Evolutionary conservation across 495 filamentous ascomycete species (phyloP).

Genomic region (Pseudevernia furfuracea): DNA sequence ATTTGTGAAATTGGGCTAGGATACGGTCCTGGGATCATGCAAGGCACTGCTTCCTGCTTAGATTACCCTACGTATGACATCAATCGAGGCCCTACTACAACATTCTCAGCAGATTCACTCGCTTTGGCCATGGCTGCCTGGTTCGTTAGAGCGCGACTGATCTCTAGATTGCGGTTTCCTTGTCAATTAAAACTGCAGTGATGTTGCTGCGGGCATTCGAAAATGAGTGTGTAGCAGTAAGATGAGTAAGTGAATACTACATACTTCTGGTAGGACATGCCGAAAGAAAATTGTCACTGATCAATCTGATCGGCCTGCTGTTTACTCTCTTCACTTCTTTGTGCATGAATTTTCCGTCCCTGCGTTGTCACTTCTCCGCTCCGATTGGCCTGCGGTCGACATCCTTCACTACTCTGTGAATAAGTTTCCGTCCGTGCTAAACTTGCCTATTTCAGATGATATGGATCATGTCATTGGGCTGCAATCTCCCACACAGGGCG

Average conservation of each 20-base stretch:
- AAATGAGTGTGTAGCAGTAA: not conserved
- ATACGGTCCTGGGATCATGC: not conserved
- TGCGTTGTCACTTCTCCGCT: not conserved
- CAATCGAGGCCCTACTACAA: not conserved
- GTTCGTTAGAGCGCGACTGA: not conserved
- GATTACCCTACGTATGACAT: not conserved
- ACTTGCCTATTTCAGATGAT: not conserved
- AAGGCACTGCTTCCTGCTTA: not conserved
- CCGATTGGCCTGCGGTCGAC: not conserved
- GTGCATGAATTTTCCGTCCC: too few relatives aligned
- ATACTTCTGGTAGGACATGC: not conserved
- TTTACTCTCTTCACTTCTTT: too few relatives aligned
- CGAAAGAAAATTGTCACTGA: not conserved
- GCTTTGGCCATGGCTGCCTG: not conserved
- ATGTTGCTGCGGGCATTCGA: not conserved
- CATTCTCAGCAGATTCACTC: not conserved
- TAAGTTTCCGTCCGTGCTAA: not conserved
- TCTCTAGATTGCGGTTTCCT: not conserved
- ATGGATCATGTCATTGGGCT: not conserved
- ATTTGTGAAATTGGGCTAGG: not conserved
- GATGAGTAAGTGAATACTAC: not conserved
- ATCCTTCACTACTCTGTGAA: not conserved
- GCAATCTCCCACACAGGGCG: not conserved
- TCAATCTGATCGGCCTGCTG: too few relatives aligned
- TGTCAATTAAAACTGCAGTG: not conserved